These are phyloP conservation scores for Eutrema yunnanense DNA, from an alignment of 345 rosid species.

Conservation along the genomic window DNA sequence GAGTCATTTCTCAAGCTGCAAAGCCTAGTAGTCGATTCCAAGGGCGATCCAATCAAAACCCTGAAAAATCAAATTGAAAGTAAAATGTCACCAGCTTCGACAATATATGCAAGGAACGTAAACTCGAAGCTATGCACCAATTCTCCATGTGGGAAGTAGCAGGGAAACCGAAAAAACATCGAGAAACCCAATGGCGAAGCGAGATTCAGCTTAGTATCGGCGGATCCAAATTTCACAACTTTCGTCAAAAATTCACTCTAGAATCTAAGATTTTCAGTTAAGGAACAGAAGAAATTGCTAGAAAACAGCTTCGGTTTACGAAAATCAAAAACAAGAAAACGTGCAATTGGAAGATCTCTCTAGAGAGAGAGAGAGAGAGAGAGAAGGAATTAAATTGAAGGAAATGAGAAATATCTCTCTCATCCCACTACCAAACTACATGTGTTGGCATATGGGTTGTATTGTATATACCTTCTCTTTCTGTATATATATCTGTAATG, in stretches of 20 bases:
- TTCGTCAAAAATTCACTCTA: background rate
- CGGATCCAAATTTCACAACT: conserved; percentile 12
- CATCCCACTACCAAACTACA: background rate
- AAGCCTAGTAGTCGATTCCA: conserved; percentile 32
- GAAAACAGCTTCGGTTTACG: background rate
- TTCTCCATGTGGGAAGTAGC: background rate
- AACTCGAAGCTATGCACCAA: conserved; percentile 12
- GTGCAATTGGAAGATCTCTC: conserved; percentile 4
- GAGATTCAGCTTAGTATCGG: background rate
- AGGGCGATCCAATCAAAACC: conserved; percentile 43
- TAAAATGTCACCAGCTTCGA: conserved; percentile 12
- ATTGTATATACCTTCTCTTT: conserved; percentile 17
- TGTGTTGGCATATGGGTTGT: background rate
- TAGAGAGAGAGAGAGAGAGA: background rate
- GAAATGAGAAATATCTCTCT: background rate
- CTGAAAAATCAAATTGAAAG: conserved; percentile 21
- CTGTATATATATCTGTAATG: conserved; percentile 11
- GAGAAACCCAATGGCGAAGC: background rate
- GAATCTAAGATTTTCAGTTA: background rate
- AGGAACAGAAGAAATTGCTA: background rate
- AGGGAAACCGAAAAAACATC: background rate
- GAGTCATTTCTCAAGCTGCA: background rate
- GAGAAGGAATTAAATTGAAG: background rate
- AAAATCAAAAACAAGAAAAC: background rate
- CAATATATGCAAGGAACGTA: background rate